Base-by-base conservation (phyloP, 345 rosid species). In the Pseudoturritis turrita region DNA sequence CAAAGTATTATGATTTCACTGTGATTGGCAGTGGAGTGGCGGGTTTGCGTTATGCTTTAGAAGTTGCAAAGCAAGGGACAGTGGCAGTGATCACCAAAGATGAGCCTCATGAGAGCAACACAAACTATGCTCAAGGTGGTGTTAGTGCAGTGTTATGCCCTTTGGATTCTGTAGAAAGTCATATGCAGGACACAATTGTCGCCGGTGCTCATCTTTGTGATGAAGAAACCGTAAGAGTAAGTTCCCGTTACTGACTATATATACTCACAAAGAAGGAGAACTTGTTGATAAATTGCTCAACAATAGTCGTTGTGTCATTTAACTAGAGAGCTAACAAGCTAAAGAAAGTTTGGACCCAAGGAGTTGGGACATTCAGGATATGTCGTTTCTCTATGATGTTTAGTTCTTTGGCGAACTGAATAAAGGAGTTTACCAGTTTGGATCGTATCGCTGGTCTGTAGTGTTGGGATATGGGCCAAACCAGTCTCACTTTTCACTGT, bases 1-100 rank as follows among this genome's bases (percentile, higher is more conserved):
- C 91, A 29, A 91, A 83, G 74, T 88, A 77, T 68, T 91, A 86
- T 72, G 99, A 95, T 85, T 95, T 89, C 82, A 79, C 86, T 29
- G 89, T 95, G 44, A 89, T 95, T 75, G 97, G 99, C 35, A 95
- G 99, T 76, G 99, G 99, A 65, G 85, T 95, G 72, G 99, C 99
- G 17, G 99, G 99, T 59, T 90, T 94, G 12, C 85, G 99, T 64
- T 89, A 91, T 37, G 97, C 96, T 39, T 89, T 94, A 56, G 97
- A 94, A 74, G 97, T 94, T 76, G 93, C 99, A 40, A 88, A 89
- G 73, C 82, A 79, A 75, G 99, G 99, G 67, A 80, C 96, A 11
- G 99, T 91, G 21, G 97, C 97, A 0, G 89, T 95, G 60, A 91
- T 91, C 46, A 95, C 97, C 8, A 91, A 91, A 85, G 99, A 91